Percentiles rank a stretch among this genome's conserved stretches.
Conservation (phyloP, 2,329 filamentous ascomycete species). For the Phoma herbarum region DNA sequence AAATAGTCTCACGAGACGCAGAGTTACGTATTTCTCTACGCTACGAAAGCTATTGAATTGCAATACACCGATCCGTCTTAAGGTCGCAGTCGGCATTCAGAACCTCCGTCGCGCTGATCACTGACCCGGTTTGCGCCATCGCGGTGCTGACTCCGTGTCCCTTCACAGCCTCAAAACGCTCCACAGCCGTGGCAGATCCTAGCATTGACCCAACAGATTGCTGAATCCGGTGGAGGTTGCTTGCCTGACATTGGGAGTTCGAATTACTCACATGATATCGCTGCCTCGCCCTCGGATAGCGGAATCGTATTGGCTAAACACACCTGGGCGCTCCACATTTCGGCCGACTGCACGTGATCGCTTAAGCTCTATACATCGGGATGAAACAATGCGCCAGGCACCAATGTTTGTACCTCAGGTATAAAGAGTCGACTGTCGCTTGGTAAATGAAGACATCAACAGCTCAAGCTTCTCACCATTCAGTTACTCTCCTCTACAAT, state of each 20-base stretch:
- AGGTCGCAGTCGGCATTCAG: background rate
- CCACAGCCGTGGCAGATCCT: background rate
- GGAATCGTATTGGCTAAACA: background rate
- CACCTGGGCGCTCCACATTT: background rate
- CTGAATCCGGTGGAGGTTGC: background rate
- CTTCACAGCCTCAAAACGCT: background rate
- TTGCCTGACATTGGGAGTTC: background rate
- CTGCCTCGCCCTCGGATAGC: background rate
- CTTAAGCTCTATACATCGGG: background rate
- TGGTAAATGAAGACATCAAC: background rate
- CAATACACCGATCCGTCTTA: background rate
- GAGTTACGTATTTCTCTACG: background rate
- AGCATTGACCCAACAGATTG: background rate
- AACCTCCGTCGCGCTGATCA: background rate
- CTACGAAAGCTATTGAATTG: constrained; percentile 5
- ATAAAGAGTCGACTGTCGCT: background rate
- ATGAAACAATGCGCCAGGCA: constrained; percentile 5
- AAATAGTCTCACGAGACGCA: constrained; percentile 5
- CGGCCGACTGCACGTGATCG: constrained; percentile 5
- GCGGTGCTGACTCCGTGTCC: background rate
- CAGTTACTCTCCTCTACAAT: constrained; percentile 5
- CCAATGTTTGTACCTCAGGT: constrained; percentile 6
- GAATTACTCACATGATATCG: constrained; percentile 1
- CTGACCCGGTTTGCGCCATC: background rate
- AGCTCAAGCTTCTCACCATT: background rate